phyloP scores from a whole-genome alignment of 116 monocot genomes.

The Dioscorea cayenensis region DNA sequence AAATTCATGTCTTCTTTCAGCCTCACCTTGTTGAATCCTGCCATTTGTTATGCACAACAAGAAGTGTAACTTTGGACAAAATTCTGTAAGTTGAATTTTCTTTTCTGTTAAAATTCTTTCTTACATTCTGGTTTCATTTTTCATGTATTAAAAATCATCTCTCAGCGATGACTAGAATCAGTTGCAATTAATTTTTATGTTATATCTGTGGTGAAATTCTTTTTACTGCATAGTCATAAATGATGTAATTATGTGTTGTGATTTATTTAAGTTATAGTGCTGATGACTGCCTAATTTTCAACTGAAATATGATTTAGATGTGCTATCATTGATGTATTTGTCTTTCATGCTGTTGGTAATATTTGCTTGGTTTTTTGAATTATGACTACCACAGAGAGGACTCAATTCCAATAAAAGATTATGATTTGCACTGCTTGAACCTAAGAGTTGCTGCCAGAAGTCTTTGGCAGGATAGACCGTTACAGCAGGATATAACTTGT shows the following conservation, averaged over 20 bases:
- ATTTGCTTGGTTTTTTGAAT: neutral
- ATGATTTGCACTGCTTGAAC: slow-evolving; percentile 46
- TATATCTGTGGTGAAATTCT: too few species aligned
- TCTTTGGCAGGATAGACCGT: slow-evolving; percentile 51
- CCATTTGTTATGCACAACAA: slow-evolving; percentile 41
- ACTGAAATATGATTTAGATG: neutral
- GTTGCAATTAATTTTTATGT: too few species aligned
- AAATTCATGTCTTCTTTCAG: slow-evolving; percentile 20
- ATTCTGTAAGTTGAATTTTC: slow-evolving; percentile 50
- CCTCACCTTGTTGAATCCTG: slow-evolving; percentile 19
- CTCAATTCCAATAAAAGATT: slow-evolving; percentile 41
- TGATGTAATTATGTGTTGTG: too few species aligned
- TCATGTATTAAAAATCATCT: too few species aligned
- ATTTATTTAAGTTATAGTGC: too few species aligned
- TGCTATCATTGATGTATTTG: neutral
- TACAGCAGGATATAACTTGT: slow-evolving; percentile 24
- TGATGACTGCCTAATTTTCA: too few species aligned
- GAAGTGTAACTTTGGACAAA: slow-evolving; percentile 25
- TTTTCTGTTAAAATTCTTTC: neutral
- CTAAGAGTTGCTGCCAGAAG: slow-evolving; percentile 53
- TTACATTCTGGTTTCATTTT: neutral
- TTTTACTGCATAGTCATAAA: too few species aligned
- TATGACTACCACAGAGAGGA: slow-evolving; percentile 31
- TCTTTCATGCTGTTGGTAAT: neutral
- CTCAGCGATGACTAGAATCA: too few species aligned